Conservation (phyloP, 768 basidiomycete species). For the Neoboletus magnificus region DNA sequence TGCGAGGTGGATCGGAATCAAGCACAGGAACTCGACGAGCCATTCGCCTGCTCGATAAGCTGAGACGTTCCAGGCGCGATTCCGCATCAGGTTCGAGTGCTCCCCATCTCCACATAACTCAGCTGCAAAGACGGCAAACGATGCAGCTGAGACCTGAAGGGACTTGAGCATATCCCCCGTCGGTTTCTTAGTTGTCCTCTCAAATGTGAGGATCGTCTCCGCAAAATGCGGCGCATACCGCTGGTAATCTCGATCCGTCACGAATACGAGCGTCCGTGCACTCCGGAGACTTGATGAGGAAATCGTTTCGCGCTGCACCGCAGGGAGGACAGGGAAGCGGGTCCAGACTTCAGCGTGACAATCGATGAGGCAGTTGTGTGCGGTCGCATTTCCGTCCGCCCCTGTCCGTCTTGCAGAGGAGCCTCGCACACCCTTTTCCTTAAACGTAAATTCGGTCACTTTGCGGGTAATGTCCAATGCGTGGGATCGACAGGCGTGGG, state of each 20-base stretch:
- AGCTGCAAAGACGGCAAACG: slow-evolving; percentile 28
- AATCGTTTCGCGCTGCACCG: slow-evolving; percentile 45
- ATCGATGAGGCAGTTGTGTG: slow-evolving; percentile 51
- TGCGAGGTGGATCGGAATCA: slow-evolving; percentile 65
- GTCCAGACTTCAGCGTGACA: slow-evolving; percentile 58
- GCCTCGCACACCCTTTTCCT: slow-evolving; percentile 35
- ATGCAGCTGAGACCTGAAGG: slow-evolving; percentile 33
- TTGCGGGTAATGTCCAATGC: slow-evolving; percentile 53
- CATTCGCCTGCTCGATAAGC: slow-evolving; percentile 53
- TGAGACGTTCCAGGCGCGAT: slow-evolving; percentile 32
- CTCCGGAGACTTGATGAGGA: slow-evolving; percentile 33
- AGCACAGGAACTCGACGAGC: slow-evolving; percentile 56
- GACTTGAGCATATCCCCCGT: slow-evolving; percentile 42
- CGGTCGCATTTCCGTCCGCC: slow-evolving; percentile 12
- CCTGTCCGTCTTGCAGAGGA: slow-evolving; percentile 8
- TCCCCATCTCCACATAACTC: slow-evolving; percentile 4
- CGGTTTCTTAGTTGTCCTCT: slow-evolving; percentile 50
- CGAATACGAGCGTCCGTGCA: slow-evolving; percentile 40
- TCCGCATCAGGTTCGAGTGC: not conserved
- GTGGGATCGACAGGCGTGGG: slow-evolving; percentile 38
- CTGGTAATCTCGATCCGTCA: slow-evolving; percentile 37
- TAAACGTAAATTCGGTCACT: slow-evolving; percentile 54
- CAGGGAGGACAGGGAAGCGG: slow-evolving; percentile 55
- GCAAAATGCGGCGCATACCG: slow-evolving; percentile 43
- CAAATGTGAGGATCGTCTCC: slow-evolving; percentile 44